Evolutionary conservation across 768 basidiomycete genomes (phyloP).

Genomic region (Hypsizygus marmoreus): DNA sequence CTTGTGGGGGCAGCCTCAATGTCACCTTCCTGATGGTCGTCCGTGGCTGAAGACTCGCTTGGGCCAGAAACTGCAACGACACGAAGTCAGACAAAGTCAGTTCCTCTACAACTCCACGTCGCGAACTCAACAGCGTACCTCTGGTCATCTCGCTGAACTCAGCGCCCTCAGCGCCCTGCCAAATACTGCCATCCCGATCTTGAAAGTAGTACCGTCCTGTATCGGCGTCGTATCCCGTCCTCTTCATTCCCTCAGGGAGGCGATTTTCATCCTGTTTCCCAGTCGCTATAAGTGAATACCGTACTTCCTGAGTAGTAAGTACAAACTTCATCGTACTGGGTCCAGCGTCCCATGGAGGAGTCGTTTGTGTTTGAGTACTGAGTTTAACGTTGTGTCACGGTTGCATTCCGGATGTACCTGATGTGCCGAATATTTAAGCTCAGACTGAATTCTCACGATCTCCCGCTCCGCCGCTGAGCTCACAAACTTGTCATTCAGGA

Average conservation of each 20-base stretch:
- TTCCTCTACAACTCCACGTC: background rate
- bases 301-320: too few relatives aligned
- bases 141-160: conserved; percentile 59
- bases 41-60: conserved; percentile 13
- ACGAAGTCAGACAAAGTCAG: background rate
- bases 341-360: conserved; percentile 39
- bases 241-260: conserved; percentile 58
- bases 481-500: too few relatives aligned
- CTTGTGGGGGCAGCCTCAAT: conserved; percentile 57
- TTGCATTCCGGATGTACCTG: too few relatives aligned
- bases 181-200: conserved; percentile 54
- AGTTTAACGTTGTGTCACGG: too few relatives aligned
- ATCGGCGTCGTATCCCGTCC: conserved; percentile 80
- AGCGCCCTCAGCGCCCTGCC: conserved; percentile 61
- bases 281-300: too few relatives aligned
- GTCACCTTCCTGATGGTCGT: conserved; percentile 41
- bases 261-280: conserved; percentile 59
- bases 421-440: too few relatives aligned
- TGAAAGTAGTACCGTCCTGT: conserved; percentile 65
- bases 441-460: too few relatives aligned
- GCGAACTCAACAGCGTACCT: conserved; percentile 31
- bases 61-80: conserved; percentile 21
- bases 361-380: too few relatives aligned
- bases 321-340: conserved; percentile 47
- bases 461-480: too few relatives aligned